Conservation (phyloP, 495 filamentous ascomycete species). For the Aspergillus homomorphus region DNA sequence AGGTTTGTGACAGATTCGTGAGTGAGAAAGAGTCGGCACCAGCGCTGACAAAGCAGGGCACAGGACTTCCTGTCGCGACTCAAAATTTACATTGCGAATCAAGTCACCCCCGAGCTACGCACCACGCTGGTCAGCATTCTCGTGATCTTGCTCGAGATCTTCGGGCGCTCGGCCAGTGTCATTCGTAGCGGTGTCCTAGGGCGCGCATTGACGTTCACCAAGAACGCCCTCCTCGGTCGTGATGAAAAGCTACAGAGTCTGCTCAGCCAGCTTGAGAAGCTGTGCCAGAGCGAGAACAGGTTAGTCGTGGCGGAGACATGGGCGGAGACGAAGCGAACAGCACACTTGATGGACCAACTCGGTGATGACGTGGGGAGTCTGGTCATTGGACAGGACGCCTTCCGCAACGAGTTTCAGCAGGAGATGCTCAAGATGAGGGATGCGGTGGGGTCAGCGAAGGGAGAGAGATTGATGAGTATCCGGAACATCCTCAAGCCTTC, state of each 20-base stretch:
- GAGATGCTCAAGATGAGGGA: neutral
- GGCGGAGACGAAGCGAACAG: neutral
- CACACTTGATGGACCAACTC: neutral
- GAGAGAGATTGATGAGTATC: neutral
- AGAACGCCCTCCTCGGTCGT: neutral
- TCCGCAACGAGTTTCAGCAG: neutral
- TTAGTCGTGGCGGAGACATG: neutral
- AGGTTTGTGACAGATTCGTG: neutral
- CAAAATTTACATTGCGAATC: neutral
- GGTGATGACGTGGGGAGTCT: neutral
- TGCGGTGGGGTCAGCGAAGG: neutral
- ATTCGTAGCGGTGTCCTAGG: neutral
- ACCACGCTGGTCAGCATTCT: neutral
- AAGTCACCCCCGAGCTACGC: neutral
- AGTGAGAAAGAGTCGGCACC: neutral
- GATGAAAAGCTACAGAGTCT: slow-evolving; percentile 1
- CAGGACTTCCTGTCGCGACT: neutral
- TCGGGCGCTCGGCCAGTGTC: neutral
- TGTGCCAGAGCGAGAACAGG: neutral
- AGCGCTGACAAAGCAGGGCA: neutral
- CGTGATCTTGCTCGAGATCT: neutral
- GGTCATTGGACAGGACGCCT: neutral
- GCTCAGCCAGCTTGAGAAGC: neutral
- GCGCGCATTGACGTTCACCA: neutral
- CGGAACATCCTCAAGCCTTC: slow-evolving; percentile 1